These are phyloP conservation scores for Cyberlindnera mrakii DNA, from an alignment of 805 yeast genomes.

Conservation along the genomic window DNA sequence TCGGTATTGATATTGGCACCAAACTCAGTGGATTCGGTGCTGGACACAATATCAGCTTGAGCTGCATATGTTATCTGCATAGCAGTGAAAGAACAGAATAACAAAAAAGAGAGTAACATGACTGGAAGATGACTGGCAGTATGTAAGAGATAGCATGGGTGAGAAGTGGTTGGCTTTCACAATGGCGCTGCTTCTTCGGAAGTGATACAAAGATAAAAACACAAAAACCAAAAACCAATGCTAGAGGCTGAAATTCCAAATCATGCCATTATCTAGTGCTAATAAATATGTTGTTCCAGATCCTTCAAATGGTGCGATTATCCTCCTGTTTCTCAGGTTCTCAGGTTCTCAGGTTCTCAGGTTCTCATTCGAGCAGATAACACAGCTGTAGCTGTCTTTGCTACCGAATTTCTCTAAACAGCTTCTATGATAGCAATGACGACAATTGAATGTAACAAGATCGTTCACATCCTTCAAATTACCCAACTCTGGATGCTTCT, in stretches of 20 bases:
- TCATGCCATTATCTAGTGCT: background rate
- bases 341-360: background rate
- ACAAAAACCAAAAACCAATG: too few species aligned
- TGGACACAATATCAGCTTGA: slow-evolving; percentile 13
- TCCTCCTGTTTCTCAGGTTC: too few species aligned
- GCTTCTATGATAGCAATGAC: slow-evolving; percentile 56
- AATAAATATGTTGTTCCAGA: too few species aligned
- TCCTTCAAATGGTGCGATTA: too few species aligned
- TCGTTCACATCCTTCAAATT: slow-evolving; percentile 16
- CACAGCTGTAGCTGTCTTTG: slow-evolving; percentile 27
- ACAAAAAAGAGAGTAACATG: slow-evolving; percentile 10
- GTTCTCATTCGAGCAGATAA: slow-evolving; percentile 30
- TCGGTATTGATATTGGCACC: slow-evolving; percentile 42
- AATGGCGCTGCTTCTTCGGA: too few species aligned
- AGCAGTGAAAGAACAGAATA: slow-evolving; percentile 1
- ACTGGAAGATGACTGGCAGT: too few species aligned
- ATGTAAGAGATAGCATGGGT: too few species aligned
- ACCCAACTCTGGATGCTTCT: slow-evolving; percentile 7
- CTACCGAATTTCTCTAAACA: slow-evolving; percentile 48
- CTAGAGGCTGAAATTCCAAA: background rate
- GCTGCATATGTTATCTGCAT: background rate
- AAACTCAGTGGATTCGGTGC: slow-evolving; percentile 25
- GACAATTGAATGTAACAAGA: slow-evolving; percentile 54
- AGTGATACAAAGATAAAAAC: too few species aligned
- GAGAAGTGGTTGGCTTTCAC: too few species aligned